Evolutionary conservation across 306 rosid species (phyloP).

Genomic region (Echinosophora koreensis): DNA sequence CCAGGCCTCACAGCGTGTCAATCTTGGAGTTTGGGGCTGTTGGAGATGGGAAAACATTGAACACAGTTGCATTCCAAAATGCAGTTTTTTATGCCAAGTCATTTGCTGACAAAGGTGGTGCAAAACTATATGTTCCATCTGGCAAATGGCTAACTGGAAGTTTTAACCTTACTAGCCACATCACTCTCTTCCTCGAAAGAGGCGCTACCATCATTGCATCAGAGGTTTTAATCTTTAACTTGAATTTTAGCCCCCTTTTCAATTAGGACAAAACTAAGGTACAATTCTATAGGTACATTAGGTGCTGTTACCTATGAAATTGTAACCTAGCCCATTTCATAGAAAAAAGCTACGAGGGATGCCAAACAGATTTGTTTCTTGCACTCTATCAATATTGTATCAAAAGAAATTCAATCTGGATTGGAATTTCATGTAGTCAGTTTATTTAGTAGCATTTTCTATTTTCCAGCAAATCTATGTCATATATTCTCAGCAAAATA

Average conservation of each 20-base stretch:
- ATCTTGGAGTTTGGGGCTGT: slow-evolving; percentile 77
- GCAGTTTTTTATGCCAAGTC: slow-evolving; percentile 77
- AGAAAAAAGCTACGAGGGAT: background rate
- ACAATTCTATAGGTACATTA: too few species aligned
- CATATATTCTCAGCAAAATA: background rate
- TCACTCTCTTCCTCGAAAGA: slow-evolving; percentile 72
- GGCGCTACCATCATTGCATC: slow-evolving; percentile 73
- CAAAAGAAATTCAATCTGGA: background rate
- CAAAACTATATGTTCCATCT: slow-evolving; percentile 72
- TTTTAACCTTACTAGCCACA: slow-evolving; percentile 75
- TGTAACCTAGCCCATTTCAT: background rate
- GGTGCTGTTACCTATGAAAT: too few species aligned
- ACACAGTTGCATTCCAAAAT: slow-evolving; percentile 74
- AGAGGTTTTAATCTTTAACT: slow-evolving; percentile 51
- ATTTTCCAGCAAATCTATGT: slow-evolving; percentile 6
- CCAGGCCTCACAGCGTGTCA: slow-evolving; percentile 76
- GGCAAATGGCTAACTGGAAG: slow-evolving; percentile 78
- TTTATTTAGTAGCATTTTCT: slow-evolving; percentile 6
- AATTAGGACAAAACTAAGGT: background rate
- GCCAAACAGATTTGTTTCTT: background rate
- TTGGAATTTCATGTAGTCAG: background rate
- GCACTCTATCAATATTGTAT: background rate
- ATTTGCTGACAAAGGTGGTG: slow-evolving; percentile 82
- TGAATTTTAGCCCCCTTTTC: slow-evolving; percentile 12
- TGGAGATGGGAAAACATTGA: slow-evolving; percentile 77